phyloP scores from a whole-genome alignment of 192 early-diverging fungal genomes.

The Coemansia asiatica region DNA sequence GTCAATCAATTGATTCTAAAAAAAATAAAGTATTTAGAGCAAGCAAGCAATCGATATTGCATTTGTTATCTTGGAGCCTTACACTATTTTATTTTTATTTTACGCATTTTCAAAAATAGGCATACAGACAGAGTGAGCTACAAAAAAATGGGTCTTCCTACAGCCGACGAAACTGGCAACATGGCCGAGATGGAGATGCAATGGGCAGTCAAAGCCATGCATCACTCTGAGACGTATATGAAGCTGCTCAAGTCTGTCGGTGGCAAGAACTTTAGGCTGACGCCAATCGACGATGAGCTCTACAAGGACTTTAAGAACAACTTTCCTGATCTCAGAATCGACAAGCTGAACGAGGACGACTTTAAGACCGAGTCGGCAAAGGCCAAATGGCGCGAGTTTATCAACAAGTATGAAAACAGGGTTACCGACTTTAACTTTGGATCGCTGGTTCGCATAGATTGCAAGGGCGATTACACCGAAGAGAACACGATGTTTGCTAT shows the following conservation, averaged over 20 bases:
- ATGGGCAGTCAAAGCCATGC: conserved; percentile 93
- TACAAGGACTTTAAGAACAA: conserved; percentile 71
- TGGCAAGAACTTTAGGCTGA: conserved; percentile 75
- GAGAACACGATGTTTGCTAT: conserved; percentile 89
- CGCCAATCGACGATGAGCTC: conserved; percentile 82
- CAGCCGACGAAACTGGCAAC: conserved; percentile 72
- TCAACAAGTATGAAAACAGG: conserved; percentile 81
- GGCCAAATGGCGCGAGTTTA: conserved; percentile 85
- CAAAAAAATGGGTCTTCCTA: conserved; percentile 63
- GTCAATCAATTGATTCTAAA: too few species aligned
- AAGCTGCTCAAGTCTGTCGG: conserved; percentile 73
- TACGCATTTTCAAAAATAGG: not conserved
- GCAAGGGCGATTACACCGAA: conserved; percentile 76
- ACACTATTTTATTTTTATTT: not conserved
- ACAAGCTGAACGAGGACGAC: conserved; percentile 67
- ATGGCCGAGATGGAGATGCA: conserved; percentile 88
- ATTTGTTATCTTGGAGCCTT: too few species aligned
- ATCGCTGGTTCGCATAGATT: conserved; percentile 76
- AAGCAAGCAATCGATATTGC: not conserved
- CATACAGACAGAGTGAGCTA: not conserved
- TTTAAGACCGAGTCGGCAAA: conserved; percentile 84
- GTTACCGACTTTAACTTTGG: conserved; percentile 96
- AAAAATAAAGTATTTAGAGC: too few species aligned
- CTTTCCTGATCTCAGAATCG: conserved; percentile 78
- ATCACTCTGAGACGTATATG: conserved; percentile 94